These are phyloP conservation scores for Serpula lacrymans DNA, from an alignment of 768 basidiomycete species.

Conservation along the genomic window DNA sequence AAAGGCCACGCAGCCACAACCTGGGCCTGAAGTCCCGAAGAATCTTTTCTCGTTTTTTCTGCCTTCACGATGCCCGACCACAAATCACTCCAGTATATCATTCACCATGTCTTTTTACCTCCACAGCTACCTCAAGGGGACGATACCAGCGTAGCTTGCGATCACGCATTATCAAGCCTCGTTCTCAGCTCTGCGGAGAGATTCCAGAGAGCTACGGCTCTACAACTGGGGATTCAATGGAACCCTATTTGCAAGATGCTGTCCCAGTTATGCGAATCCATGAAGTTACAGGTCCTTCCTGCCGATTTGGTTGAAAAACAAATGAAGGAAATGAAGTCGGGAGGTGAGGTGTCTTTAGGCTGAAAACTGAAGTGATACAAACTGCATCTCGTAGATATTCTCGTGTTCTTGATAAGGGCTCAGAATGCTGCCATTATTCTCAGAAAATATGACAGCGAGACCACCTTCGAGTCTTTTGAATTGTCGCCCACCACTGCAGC, in stretches of 20 bases:
- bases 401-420: slow-evolving; percentile 34
- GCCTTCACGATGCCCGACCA: too few relatives aligned
- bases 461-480: slow-evolving; percentile 44
- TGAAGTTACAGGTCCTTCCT: slow-evolving; percentile 1
- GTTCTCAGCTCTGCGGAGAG: slow-evolving; percentile 13
- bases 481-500: slow-evolving; percentile 30
- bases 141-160: slow-evolving; percentile 16
- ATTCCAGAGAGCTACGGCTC: slow-evolving; percentile 10
- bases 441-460: slow-evolving; percentile 17
- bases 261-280: slow-evolving; percentile 9
- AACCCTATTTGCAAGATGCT: slow-evolving; percentile 20
- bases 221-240: slow-evolving; percentile 18
- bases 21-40: too few relatives aligned
- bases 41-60: too few relatives aligned
- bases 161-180: slow-evolving; percentile 18
- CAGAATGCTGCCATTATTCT: slow-evolving; percentile 50
- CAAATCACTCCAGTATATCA: slow-evolving; percentile 23
- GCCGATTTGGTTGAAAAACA: slow-evolving; percentile 9
- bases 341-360: slow-evolving; percentile 14
- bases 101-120: slow-evolving; percentile 37
- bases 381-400: slow-evolving; percentile 25
- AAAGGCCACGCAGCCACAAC: too few relatives aligned
- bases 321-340: slow-evolving; percentile 16
- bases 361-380: background rate
- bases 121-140: slow-evolving; percentile 31